Conservation (phyloP, 176 grass and related monocot species). For the Melocanna baccifera region DNA sequence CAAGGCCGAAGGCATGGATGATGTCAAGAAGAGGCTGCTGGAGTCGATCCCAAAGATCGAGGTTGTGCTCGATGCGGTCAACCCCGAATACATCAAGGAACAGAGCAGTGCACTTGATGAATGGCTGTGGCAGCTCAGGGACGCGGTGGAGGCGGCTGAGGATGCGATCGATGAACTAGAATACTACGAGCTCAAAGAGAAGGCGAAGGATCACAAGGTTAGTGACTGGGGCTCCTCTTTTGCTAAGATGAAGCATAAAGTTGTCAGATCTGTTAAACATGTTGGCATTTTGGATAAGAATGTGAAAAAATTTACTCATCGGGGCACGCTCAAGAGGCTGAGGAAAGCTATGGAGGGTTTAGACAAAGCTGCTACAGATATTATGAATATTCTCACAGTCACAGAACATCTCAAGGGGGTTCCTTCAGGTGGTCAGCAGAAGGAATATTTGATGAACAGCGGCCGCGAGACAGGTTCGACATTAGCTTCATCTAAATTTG, state of each 20-base stretch:
- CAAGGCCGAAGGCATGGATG: not conserved
- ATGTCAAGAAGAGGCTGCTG: not conserved
- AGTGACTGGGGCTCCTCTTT: slow-evolving; percentile 19
- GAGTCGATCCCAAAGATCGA: slow-evolving; percentile 12
- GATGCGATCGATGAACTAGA: slow-evolving; percentile 29
- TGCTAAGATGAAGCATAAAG: not conserved
- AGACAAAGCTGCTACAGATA: slow-evolving; percentile 7
- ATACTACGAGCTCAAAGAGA: slow-evolving; percentile 38
- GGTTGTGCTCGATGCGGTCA: not conserved
- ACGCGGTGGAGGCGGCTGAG: slow-evolving; percentile 29
- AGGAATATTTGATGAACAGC: not conserved
- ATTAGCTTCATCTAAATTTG: slow-evolving; percentile 17
- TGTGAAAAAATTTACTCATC: slow-evolving; percentile 14
- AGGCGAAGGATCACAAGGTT: not conserved
- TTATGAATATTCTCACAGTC: not conserved
- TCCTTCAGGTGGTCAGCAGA: not conserved
- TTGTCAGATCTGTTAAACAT: slow-evolving; percentile 21
- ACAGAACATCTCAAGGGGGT: not conserved
- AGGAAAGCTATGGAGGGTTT: slow-evolving; percentile 17
- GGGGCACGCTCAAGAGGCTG: slow-evolving; percentile 27
- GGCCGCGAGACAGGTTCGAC: slow-evolving; percentile 18
- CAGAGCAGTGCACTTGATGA: slow-evolving; percentile 3
- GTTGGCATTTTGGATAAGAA: not conserved
- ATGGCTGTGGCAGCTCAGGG: slow-evolving; percentile 40
- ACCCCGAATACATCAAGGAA: not conserved